Conservation (phyloP, 768 basidiomycete species). For the Podaxis sp. region DNA sequence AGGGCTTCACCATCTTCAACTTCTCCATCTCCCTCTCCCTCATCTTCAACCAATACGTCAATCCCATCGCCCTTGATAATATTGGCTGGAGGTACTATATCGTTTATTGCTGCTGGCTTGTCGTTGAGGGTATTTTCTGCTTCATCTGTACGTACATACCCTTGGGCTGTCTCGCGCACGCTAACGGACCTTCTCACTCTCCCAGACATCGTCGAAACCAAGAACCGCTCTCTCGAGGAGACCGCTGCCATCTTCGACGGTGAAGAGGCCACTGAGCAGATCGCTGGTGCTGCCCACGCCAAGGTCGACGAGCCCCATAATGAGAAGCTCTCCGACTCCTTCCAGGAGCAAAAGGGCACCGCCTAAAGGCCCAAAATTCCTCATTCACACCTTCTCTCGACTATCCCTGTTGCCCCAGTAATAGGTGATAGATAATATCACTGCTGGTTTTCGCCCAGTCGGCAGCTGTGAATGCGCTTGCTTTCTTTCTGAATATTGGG, state of each 20-base stretch:
- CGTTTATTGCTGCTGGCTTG: conserved; percentile 70
- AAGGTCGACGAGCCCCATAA: conserved; percentile 20
- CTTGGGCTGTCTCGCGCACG: not conserved
- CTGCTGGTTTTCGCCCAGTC: not conserved
- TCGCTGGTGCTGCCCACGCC: conserved; percentile 27
- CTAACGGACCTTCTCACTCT: conserved; percentile 2
- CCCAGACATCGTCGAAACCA: conserved; percentile 61
- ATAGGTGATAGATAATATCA: not conserved
- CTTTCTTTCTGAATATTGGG: not conserved
- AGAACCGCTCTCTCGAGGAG: conserved; percentile 71
- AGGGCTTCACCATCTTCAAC: conserved; percentile 81
- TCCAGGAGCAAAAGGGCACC: conserved; percentile 22
- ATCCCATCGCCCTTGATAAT: conserved; percentile 66
- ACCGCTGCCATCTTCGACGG: conserved; percentile 81
- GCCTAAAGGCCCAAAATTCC: conserved; percentile 18
- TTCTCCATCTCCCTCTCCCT: conserved; percentile 74
- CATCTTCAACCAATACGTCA: conserved; percentile 88
- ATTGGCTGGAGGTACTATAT: conserved; percentile 80
- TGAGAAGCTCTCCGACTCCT: conserved; percentile 32
- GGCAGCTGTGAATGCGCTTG: not conserved
- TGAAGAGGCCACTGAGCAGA: conserved; percentile 39
- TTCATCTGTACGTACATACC: conserved; percentile 41
- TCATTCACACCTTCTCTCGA: not conserved
- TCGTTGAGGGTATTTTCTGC: conserved; percentile 58
- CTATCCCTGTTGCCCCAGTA: not conserved